A percentile compares a stretch with the other conserved stretches of the same genome.
Evolutionary conservation across 768 basidiomycete species (phyloP).

Genomic region (Boletellus emodensis): DNA sequence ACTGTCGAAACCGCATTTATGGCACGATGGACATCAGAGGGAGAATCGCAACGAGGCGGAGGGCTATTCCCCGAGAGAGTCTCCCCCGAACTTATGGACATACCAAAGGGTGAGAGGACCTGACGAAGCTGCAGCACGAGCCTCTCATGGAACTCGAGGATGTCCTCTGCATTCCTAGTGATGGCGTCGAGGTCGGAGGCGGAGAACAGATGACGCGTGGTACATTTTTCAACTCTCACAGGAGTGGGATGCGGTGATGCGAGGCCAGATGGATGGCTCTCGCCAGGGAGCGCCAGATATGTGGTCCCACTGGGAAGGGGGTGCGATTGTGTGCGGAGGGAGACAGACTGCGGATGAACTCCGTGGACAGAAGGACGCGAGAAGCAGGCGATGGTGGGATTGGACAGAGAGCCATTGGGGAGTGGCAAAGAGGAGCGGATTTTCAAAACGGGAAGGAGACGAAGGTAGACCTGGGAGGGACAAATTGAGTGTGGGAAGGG

Average conservation of each 20-base stretch:
- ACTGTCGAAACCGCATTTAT: conserved; percentile 44
- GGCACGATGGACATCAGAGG: conserved; percentile 40
- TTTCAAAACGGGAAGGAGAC: conserved; percentile 48
- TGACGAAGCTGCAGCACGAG: conserved; percentile 54
- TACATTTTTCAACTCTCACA: conserved; percentile 30
- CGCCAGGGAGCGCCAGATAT: conserved; percentile 18
- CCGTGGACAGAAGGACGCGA: conserved; percentile 39
- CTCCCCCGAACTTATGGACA: conserved; percentile 33
- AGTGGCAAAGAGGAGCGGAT: conserved; percentile 18
- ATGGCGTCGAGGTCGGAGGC: conserved; percentile 55
- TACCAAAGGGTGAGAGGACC: conserved; percentile 50
- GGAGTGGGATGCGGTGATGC: conserved; percentile 9
- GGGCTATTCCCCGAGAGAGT: too few relatives aligned
- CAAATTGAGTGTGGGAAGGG: background rate
- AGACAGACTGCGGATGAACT: conserved; percentile 41
- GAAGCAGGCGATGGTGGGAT: conserved; percentile 27
- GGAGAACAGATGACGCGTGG: conserved; percentile 51
- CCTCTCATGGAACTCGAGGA: conserved; percentile 65
- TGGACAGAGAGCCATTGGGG: conserved; percentile 25
- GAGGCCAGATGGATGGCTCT: conserved; percentile 6
- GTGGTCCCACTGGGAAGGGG: conserved; percentile 30
- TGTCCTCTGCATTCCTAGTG: conserved; percentile 63
- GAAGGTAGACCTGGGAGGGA: conserved; percentile 57
- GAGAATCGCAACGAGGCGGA: conserved; percentile 5
- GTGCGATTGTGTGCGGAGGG: conserved; percentile 43